phyloP scores from a whole-genome alignment of 2,329 filamentous ascomycete genomes.

The Helicocarpus griseus region DNA sequence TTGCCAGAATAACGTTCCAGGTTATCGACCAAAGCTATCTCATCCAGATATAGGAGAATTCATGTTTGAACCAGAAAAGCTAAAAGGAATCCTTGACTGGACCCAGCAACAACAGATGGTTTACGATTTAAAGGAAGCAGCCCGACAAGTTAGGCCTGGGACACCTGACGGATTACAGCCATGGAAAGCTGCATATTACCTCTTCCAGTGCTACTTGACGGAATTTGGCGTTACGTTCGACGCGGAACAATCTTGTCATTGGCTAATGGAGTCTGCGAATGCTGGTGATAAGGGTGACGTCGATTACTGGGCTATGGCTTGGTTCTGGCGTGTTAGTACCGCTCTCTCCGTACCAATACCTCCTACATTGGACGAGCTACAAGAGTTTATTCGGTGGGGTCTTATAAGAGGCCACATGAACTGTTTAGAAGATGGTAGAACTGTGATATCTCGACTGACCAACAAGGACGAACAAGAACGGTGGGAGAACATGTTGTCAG shows the following conservation, averaged over 20 bases:
- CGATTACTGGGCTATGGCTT: conserved; percentile 2
- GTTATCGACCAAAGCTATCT: background rate
- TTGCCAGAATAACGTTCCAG: background rate
- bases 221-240: conserved; percentile 1
- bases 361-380: background rate
- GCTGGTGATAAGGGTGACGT: conserved; percentile 1
- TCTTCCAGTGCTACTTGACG: conserved; percentile 1
- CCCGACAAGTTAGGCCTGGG: background rate
- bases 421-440: background rate
- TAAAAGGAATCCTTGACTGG: background rate
- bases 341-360: background rate
- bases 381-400: conserved; percentile 1
- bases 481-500: background rate
- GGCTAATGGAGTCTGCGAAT: background rate
- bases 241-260: background rate
- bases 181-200: conserved; percentile 3
- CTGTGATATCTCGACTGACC: background rate
- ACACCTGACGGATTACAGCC: background rate
- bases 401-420: conserved; percentile 3
- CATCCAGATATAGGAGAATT: conserved; percentile 4
- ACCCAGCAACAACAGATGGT: background rate
- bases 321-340: background rate
- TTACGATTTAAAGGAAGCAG: background rate
- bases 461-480: background rate
- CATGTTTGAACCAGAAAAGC: background rate